phyloP scores from a whole-genome alignment of 805 yeast genomes.

The Lipomyces orientalis region DNA sequence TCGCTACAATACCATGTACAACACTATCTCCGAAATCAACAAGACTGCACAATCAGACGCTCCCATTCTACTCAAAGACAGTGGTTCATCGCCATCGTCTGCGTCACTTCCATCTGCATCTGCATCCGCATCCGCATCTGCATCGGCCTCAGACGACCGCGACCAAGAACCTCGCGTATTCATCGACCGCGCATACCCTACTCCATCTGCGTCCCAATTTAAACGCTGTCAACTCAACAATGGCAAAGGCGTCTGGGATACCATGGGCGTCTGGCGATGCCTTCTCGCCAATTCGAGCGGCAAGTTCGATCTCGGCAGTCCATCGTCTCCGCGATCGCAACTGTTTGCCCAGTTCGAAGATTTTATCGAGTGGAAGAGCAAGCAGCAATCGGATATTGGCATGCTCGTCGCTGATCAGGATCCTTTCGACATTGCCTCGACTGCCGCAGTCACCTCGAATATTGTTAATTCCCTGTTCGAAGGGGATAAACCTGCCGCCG shows the following conservation, averaged over 20 bases:
- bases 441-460: background rate
- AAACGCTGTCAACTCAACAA: constrained; percentile 64
- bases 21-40: constrained; percentile 9
- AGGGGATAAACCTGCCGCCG: background rate
- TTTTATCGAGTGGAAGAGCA: constrained; percentile 31
- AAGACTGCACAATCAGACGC: background rate
- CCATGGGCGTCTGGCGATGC: constrained; percentile 88
- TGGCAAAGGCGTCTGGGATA: constrained; percentile 84
- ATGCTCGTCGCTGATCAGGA: background rate
- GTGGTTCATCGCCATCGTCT: background rate
- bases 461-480: background rate
- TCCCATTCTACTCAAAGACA: background rate
- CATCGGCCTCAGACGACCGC: constrained; percentile 4
- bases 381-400: constrained; percentile 9
- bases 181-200: constrained; percentile 54
- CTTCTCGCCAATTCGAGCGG: constrained; percentile 62
- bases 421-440: background rate
- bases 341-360: constrained; percentile 51
- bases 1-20: constrained; percentile 4
- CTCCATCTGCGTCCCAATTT: constrained; percentile 65
- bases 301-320: constrained; percentile 15
- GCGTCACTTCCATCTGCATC: constrained; percentile 1
- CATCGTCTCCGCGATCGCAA: constrained; percentile 55
- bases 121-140: constrained; percentile 10
- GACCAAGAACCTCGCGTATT: constrained; percentile 10